A percentile compares a stretch with the other conserved stretches of the same genome.
phyloP scores from a whole-genome alignment of 345 rosid species.

The Ailanthus altissimus region DNA sequence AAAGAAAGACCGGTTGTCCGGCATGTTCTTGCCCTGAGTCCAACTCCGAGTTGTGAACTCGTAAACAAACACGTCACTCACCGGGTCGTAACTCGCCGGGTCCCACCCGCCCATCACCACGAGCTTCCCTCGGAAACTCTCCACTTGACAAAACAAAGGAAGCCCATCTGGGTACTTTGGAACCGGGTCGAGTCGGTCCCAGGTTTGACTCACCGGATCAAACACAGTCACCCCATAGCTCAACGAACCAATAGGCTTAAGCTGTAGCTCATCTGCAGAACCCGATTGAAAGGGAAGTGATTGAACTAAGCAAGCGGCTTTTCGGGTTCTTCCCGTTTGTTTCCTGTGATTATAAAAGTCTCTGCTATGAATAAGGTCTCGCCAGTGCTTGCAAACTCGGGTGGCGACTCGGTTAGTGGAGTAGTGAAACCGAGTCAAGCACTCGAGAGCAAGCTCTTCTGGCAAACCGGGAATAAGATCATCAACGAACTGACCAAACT shows the following conservation, averaged over 20 bases:
- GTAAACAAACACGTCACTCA: slow-evolving; percentile 42
- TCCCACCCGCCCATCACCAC: slow-evolving; percentile 57
- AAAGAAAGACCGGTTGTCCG: slow-evolving; percentile 47
- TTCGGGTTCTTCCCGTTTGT: slow-evolving; percentile 27
- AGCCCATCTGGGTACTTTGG: slow-evolving; percentile 45
- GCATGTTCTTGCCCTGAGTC: slow-evolving; percentile 44
- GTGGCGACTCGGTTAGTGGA: slow-evolving; percentile 37
- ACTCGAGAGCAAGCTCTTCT: slow-evolving; percentile 47
- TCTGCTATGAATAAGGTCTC: slow-evolving; percentile 30
- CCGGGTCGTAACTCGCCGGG: slow-evolving; percentile 41
- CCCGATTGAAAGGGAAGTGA: slow-evolving; percentile 12
- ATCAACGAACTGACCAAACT: neutral
- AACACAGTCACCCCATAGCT: slow-evolving; percentile 37
- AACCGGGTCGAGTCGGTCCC: slow-evolving; percentile 43
- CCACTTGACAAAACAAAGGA: slow-evolving; percentile 45
- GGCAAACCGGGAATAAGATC: slow-evolving; percentile 49
- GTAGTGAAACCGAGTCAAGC: slow-evolving; percentile 42
- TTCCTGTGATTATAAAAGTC: slow-evolving; percentile 40
- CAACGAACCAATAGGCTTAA: slow-evolving; percentile 23
- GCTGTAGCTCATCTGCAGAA: neutral
- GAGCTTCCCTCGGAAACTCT: slow-evolving; percentile 45
- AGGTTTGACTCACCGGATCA: slow-evolving; percentile 33
- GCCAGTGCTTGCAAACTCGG: slow-evolving; percentile 46
- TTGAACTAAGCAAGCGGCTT: slow-evolving; percentile 42
- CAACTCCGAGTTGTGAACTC: slow-evolving; percentile 49